Evolutionary conservation across 2,329 filamentous ascomycete genomes (phyloP).

Genomic region (Penicillium sp.): DNA sequence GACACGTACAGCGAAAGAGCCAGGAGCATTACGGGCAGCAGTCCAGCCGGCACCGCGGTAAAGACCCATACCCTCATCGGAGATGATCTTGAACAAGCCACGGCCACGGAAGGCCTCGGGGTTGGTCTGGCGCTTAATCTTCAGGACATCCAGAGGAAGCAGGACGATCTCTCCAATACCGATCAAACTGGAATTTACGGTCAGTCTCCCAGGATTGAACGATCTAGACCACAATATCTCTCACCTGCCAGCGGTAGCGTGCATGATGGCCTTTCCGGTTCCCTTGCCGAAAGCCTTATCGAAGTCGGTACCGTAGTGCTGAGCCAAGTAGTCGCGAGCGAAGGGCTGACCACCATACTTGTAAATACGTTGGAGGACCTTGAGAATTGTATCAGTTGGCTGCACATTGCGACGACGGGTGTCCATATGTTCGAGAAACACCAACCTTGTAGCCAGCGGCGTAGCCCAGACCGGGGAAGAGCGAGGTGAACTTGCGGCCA

Average conservation of each 20-base stretch:
- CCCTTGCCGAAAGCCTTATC: constrained; percentile 91
- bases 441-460: constrained; percentile 91
- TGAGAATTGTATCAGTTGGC: constrained; percentile 7
- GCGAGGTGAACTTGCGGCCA: constrained; percentile 80
- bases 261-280: constrained; percentile 96
- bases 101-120: constrained; percentile 95
- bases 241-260: constrained; percentile 89
- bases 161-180: constrained; percentile 97
- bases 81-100: constrained; percentile 82
- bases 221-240: constrained; percentile 12
- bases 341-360: constrained; percentile 98
- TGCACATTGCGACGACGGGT: neutral
- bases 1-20: constrained; percentile 84
- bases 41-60: constrained; percentile 99
- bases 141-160: constrained; percentile 90
- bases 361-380: constrained; percentile 92
- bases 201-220: constrained; percentile 4
- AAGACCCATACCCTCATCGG: constrained; percentile 90
- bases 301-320: constrained; percentile 78
- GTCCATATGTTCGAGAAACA: constrained; percentile 1
- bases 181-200: constrained; percentile 63
- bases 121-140: constrained; percentile 99
- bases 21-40: constrained; percentile 91
- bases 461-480: constrained; percentile 96
- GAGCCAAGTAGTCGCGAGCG: constrained; percentile 80